Evolutionary conservation across 78 protist species (phyloP).

Genomic region (Anaeramoeba flamelloides): DNA sequence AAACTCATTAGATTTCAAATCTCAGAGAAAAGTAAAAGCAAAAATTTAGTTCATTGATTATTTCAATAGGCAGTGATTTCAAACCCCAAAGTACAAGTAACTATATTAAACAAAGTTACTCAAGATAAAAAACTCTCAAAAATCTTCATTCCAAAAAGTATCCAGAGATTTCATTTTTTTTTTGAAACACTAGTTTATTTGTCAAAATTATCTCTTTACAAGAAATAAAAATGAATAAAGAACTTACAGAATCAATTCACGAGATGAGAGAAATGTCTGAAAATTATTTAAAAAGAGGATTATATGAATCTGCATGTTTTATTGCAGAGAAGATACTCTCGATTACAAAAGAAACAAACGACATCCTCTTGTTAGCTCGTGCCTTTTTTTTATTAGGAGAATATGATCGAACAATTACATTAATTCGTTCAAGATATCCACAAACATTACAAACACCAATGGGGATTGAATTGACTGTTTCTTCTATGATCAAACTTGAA

Average conservation of each 20-base stretch:
- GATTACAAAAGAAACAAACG: not conserved
- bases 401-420: not conserved
- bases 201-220: no score
- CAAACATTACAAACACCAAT: not conserved
- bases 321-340: not conserved
- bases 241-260: not conserved
- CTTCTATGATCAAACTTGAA: not conserved
- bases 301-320: not conserved
- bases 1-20: no score
- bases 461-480: not conserved
- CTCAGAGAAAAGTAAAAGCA: no score
- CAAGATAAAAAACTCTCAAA: no score
- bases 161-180: no score
- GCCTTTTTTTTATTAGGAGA: not conserved
- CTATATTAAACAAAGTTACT: no score
- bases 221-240: no score
- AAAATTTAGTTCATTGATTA: no score
- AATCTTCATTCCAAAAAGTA: no score
- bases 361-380: not conserved
- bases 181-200: no score
- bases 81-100: no score
- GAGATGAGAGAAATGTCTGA: not conserved
- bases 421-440: not conserved
- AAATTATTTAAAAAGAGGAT: not conserved
- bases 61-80: no score